These are phyloP conservation scores for Singerocomus inundabilis DNA, from an alignment of 1,284 basidiomycete genomes.

Conservation along the genomic window DNA sequence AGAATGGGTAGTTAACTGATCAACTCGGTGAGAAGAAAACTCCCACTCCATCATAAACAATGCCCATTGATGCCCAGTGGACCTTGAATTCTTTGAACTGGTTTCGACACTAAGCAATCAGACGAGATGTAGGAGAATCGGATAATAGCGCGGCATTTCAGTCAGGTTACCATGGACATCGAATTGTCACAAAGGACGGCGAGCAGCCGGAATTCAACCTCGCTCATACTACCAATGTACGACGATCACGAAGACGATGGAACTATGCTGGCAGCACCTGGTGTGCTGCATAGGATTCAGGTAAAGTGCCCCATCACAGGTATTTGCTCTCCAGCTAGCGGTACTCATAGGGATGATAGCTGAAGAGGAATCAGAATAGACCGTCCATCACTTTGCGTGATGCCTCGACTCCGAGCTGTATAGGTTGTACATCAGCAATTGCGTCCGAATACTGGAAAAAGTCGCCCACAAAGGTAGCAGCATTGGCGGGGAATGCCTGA, in stretches of 20 bases:
- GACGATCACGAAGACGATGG: background rate
- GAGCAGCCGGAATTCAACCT: slow-evolving; percentile 1
- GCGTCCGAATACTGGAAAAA: background rate
- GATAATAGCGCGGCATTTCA: slow-evolving; percentile 8
- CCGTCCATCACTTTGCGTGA: slow-evolving; percentile 72
- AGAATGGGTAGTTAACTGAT: slow-evolving; percentile 3
- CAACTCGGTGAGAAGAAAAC: background rate
- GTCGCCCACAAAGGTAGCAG: slow-evolving; percentile 87
- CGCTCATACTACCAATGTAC: slow-evolving; percentile 5
- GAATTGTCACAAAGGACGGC: slow-evolving; percentile 20
- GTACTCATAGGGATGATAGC: slow-evolving; percentile 1
- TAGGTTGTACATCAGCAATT: slow-evolving; percentile 6
- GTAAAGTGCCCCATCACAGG: slow-evolving; percentile 1
- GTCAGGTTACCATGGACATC: background rate
- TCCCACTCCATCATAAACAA: slow-evolving; percentile 34
- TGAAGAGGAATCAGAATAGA: slow-evolving; percentile 45
- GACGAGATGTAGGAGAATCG: background rate
- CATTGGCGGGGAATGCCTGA: slow-evolving; percentile 90
- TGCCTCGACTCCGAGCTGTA: slow-evolving; percentile 78
- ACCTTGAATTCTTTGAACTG: slow-evolving; percentile 14
- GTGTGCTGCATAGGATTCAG: slow-evolving; percentile 8
- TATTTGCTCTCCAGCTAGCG: slow-evolving; percentile 8
- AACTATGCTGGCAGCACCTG: background rate
- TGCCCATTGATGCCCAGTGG: slow-evolving; percentile 28
- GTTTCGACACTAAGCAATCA: slow-evolving; percentile 24